Evolutionary conservation across 2,329 filamentous ascomycete species (phyloP), one percentile per base, ranked within the genome.

Genomic region (Epichloe aotearoae): DNA sequence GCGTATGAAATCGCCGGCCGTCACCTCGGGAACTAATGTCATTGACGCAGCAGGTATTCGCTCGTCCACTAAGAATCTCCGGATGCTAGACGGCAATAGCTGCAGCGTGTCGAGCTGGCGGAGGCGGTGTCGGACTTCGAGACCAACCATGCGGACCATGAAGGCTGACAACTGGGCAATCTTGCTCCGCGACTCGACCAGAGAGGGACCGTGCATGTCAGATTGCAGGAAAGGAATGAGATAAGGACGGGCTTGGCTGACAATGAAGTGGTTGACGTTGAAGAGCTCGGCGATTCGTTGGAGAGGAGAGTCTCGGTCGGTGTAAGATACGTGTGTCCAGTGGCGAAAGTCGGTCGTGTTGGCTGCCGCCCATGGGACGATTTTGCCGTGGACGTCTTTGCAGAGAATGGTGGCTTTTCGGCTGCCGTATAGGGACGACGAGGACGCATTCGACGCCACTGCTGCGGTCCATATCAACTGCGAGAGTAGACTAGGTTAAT

Each of bases 201-300:
- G 77, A 58, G 80, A 79, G 0, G 86, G 84, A 4, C 85, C 83
- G 65, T 90, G 86, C 70, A 90, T 81, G 58, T 91, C 86, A 44
- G 83, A 85, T 54, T 84, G 82, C 5, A 94, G 73, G 59, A 95
- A 93, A 0, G 90, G 90, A 30, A 91, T 83, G 15, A 95, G 74
- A 65, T 95, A 95, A 0, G 91, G 91, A 3, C 90, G 78, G 1
- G 91, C 89, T 69, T 96, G 91, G 56, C 86, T 93, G 57, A 97
- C 82, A 56, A 97, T 88, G 68, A 94, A 96, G 70, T 96, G 90
- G 63, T 95, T 94, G 49, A 94, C 87, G 63, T 94, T 94, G 75
- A 93, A 93, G 11, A 91, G 77, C 67, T 91, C 85, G 6, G 84
- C 80, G 33, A 93, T 82, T 39, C 87, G 79, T 50, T 80, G 75